Conservation (phyloP, 768 basidiomycete species). For the Tephrocybe sp. region DNA sequence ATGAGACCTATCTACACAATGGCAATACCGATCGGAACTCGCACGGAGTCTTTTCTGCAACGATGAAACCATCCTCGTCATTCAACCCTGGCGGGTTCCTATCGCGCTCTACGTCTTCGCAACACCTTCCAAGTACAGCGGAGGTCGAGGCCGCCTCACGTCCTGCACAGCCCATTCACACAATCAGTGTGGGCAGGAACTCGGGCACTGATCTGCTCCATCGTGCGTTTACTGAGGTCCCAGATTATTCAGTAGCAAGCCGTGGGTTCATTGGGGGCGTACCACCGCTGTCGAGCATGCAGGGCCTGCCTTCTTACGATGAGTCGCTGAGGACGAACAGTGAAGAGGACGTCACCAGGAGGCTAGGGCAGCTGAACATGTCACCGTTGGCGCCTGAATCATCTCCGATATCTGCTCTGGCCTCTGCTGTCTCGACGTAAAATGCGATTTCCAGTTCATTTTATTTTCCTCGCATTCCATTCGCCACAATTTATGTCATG, state of each 20-base stretch:
- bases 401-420: neutral
- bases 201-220: slow-evolving; percentile 42
- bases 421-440: neutral
- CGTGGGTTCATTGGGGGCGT: slow-evolving; percentile 90
- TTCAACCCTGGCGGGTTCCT: slow-evolving; percentile 44
- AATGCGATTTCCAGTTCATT: neutral
- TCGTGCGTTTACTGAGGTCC: slow-evolving; percentile 74
- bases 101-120: slow-evolving; percentile 9
- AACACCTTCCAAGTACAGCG: neutral
- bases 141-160: slow-evolving; percentile 17
- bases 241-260: slow-evolving; percentile 82
- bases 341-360: slow-evolving; percentile 20
- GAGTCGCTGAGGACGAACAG: slow-evolving; percentile 44
- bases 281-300: slow-evolving; percentile 75
- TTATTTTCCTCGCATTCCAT: neutral
- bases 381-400: neutral
- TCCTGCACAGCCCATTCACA: slow-evolving; percentile 14
- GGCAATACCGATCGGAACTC: slow-evolving; percentile 50
- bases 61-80: slow-evolving; percentile 63
- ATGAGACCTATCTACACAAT: slow-evolving; percentile 55
- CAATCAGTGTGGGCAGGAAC: slow-evolving; percentile 15
- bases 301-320: slow-evolving; percentile 85
- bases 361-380: slow-evolving; percentile 13
- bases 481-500: too few species aligned
- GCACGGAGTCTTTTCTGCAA: slow-evolving; percentile 52